Percentiles rank a stretch among this genome's conserved stretches.
These are phyloP conservation scores for Xylaria digitata DNA, from an alignment of 2,329 filamentous ascomycete genomes.

Conservation along the genomic window DNA sequence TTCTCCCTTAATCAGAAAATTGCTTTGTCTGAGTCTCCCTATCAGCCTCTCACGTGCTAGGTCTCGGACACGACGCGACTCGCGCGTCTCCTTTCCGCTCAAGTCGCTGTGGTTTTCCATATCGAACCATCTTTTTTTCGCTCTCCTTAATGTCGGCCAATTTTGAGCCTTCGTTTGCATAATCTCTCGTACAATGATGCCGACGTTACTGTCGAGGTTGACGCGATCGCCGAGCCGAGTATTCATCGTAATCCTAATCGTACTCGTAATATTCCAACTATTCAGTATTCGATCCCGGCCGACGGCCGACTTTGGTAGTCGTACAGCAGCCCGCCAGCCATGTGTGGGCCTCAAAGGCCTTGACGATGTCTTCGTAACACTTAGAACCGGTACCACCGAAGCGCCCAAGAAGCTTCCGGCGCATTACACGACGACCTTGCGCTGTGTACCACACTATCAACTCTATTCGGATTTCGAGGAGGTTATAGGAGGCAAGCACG, in stretches of 20 bases:
- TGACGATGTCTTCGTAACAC: conserved; percentile 65
- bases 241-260: conserved; percentile 36
- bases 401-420: conserved; percentile 64
- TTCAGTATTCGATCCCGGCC: conserved; percentile 38
- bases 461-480: conserved; percentile 70
- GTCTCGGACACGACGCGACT: conserved; percentile 29
- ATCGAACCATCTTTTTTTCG: conserved; percentile 1
- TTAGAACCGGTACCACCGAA: conserved; percentile 70
- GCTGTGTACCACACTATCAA: conserved; percentile 65
- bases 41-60: neutral
- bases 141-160: conserved; percentile 31
- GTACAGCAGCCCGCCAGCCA: conserved; percentile 16
- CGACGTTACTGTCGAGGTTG: conserved; percentile 31
- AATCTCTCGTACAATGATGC: conserved; percentile 24
- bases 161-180: conserved; percentile 18
- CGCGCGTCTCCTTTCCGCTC: conserved; percentile 20
- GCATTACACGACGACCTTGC: conserved; percentile 65
- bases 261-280: conserved; percentile 42
- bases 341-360: conserved; percentile 52
- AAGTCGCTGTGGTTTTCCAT: neutral
- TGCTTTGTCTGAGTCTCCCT: conserved; percentile 34
- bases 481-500: conserved; percentile 60
- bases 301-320: conserved; percentile 21
- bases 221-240: conserved; percentile 39
- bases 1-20: conserved; percentile 24